A percentile compares a stretch with the other conserved stretches of the same genome.
Evolutionary conservation across 176 grass and related monocot species (phyloP).

Genomic region (Oryza brachyantha): DNA sequence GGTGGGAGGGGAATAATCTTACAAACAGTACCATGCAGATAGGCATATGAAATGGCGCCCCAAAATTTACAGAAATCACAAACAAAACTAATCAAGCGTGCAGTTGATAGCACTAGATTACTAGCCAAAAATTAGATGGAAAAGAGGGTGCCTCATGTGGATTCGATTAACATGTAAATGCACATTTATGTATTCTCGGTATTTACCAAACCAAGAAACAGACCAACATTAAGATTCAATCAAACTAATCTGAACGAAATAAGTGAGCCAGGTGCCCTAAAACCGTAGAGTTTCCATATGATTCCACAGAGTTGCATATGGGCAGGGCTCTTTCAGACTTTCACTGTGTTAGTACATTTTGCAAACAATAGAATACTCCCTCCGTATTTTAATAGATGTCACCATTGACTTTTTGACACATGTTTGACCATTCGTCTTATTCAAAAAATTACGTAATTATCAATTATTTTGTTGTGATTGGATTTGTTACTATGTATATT

Average conservation of each 20-base stretch:
- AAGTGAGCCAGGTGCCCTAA: not conserved
- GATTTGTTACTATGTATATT: too few relatives aligned
- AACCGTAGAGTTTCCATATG: not conserved
- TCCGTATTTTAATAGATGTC: too few relatives aligned
- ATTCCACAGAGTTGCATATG: not conserved
- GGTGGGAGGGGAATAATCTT: not conserved
- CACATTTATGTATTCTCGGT: conserved; percentile 3
- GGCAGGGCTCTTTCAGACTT: not conserved
- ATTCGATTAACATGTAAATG: not conserved
- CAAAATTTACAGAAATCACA: not conserved
- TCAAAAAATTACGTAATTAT: too few relatives aligned
- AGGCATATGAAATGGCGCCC: not conserved
- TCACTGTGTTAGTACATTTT: not conserved
- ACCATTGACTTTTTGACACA: too few relatives aligned
- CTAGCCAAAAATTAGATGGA: not conserved
- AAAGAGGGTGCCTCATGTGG: not conserved
- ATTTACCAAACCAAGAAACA: not conserved
- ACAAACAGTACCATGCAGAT: not conserved
- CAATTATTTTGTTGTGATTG: too few relatives aligned
- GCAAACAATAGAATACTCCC: too few relatives aligned
- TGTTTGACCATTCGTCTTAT: too few relatives aligned
- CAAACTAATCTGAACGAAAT: not conserved
- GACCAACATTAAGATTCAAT: not conserved
- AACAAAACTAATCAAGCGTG: not conserved
- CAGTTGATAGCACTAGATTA: not conserved